A percentile compares a stretch with the other conserved stretches of the same genome.
Evolutionary conservation across 2,329 filamentous ascomycete species (phyloP).

Genomic region (Fusarium nematophilum): DNA sequence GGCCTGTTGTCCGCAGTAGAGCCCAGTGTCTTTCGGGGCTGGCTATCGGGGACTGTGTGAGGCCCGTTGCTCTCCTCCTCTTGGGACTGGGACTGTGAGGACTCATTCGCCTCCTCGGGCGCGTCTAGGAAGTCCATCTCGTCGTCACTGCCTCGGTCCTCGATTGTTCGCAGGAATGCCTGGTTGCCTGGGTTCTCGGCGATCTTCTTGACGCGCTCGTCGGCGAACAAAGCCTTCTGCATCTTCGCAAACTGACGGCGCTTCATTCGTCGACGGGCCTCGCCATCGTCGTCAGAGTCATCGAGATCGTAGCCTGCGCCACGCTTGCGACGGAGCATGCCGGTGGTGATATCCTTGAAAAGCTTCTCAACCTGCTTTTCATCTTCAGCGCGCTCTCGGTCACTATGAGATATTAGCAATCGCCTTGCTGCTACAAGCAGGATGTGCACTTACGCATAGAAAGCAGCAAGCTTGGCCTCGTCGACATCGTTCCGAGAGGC

Average conservation of each 20-base stretch:
- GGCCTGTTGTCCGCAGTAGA: constrained; percentile 59
- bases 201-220: constrained; percentile 91
- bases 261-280: constrained; percentile 82
- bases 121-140: constrained; percentile 80
- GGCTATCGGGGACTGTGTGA: constrained; percentile 62
- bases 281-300: constrained; percentile 89
- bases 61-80: constrained; percentile 45
- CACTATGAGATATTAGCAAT: constrained; percentile 59
- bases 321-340: constrained; percentile 85
- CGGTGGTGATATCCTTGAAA: constrained; percentile 92
- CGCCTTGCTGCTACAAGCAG: not conserved
- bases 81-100: constrained; percentile 51
- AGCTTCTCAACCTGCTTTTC: constrained; percentile 91
- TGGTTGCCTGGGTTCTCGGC: constrained; percentile 88
- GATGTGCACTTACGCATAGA: constrained; percentile 83
- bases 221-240: constrained; percentile 86
- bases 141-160: constrained; percentile 81
- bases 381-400: constrained; percentile 82
- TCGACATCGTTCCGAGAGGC: constrained; percentile 80
- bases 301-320: constrained; percentile 86
- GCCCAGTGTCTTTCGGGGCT: constrained; percentile 56
- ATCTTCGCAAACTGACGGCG: constrained; percentile 90
- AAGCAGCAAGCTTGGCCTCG: constrained; percentile 83
- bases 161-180: constrained; percentile 90
- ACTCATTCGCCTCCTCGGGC: constrained; percentile 43